These are phyloP conservation scores for Meyerozyma guilliermondii DNA, from an alignment of 1,139 yeast species.

Conservation along the genomic window DNA sequence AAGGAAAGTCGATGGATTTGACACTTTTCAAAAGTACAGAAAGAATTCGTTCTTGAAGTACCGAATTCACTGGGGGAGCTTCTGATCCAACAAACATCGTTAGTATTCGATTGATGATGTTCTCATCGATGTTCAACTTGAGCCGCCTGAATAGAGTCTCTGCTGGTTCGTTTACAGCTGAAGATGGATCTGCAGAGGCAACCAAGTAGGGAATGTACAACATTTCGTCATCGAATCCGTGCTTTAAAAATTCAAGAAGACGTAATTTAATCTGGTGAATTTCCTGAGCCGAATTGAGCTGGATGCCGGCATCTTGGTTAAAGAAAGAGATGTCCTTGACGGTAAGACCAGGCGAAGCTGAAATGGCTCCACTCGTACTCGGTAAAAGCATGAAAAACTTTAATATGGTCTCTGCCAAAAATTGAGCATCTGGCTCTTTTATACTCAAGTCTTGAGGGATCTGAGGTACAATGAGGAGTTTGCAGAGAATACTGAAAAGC, in stretches of 20 bases:
- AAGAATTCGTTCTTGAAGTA: constrained; percentile 57
- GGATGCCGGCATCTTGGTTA: constrained; percentile 62
- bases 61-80: constrained; percentile 47
- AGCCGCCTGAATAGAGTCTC: constrained; percentile 48
- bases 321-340: constrained; percentile 52
- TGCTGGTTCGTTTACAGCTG: constrained; percentile 49
- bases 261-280: constrained; percentile 40
- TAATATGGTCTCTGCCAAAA: constrained; percentile 42
- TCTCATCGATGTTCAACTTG: constrained; percentile 48
- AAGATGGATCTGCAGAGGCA: constrained; percentile 59
- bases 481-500: constrained; percentile 56
- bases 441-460: constrained; percentile 44
- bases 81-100: constrained; percentile 44
- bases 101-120: constrained; percentile 40
- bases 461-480: constrained; percentile 46
- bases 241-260: constrained; percentile 31
- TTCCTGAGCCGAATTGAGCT: constrained; percentile 44
- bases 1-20: constrained; percentile 36
- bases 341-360: constrained; percentile 58
- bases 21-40: constrained; percentile 49
- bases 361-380: constrained; percentile 13
- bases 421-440: constrained; percentile 32
- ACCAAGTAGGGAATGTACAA: constrained; percentile 47
- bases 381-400: constrained; percentile 57
- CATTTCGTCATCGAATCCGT: constrained; percentile 33